Evolutionary conservation across 75 land plant species (phyloP).

Genomic region (Sequoia sempervirens): DNA sequence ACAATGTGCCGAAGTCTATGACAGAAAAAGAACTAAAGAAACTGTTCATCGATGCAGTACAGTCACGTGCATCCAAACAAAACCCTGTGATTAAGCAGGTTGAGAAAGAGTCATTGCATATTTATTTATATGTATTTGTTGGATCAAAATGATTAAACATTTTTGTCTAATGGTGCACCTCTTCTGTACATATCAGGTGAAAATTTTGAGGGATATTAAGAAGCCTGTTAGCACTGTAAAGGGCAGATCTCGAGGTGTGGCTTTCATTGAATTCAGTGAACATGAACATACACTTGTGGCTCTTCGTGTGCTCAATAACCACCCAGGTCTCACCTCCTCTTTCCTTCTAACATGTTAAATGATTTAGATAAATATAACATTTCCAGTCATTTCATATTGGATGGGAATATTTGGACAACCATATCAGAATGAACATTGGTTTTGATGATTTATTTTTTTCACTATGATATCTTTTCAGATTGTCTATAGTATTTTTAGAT

Average conservation of each 20-base stretch:
- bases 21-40: slow-evolving; percentile 62
- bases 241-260: slow-evolving; percentile 73
- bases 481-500: not conserved
- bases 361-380: not conserved
- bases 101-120: not conserved
- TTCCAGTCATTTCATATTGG: not conserved
- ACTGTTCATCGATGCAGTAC: slow-evolving; percentile 70
- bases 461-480: not conserved
- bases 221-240: slow-evolving; percentile 27
- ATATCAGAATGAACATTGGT: not conserved
- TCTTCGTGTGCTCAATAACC: slow-evolving; percentile 89
- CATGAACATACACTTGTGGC: slow-evolving; percentile 98
- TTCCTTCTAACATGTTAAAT: slow-evolving; percentile 3
- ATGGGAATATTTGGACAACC: not conserved
- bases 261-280: slow-evolving; percentile 89
- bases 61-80: slow-evolving; percentile 86
- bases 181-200: slow-evolving; percentile 45
- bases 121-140: not conserved
- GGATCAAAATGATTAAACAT: not conserved
- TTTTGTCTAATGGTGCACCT: not conserved
- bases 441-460: not conserved
- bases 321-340: slow-evolving; percentile 66
- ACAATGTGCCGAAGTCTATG: slow-evolving; percentile 91
- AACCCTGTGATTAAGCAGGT: slow-evolving; percentile 90
- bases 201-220: slow-evolving; percentile 66